Evolutionary conservation across 495 filamentous ascomycete species (phyloP).

Genomic region (Platismatia glauca): DNA sequence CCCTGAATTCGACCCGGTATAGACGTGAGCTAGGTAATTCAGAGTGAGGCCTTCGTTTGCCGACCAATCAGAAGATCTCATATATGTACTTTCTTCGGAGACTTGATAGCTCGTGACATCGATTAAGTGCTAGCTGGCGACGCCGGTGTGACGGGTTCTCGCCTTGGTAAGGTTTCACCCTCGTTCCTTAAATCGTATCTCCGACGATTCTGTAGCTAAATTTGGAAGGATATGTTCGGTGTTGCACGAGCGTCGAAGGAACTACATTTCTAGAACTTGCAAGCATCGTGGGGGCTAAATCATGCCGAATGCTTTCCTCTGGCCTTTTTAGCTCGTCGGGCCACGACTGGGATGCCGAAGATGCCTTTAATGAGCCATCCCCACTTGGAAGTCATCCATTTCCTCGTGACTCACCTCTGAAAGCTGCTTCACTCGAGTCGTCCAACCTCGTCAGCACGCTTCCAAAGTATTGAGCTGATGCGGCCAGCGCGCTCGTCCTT

Average conservation of each 20-base stretch:
- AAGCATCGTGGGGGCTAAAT: neutral
- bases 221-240: neutral
- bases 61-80: neutral
- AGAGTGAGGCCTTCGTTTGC: neutral
- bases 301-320: neutral
- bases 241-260: neutral
- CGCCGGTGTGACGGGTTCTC: neutral
- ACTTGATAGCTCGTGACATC: neutral
- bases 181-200: neutral
- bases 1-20: neutral
- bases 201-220: neutral
- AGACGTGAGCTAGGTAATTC: too few relatives aligned
- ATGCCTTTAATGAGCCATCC: neutral
- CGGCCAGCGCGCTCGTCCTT: neutral
- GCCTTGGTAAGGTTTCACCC: neutral
- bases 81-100: neutral
- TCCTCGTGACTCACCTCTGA: neutral
- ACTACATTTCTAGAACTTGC: too few relatives aligned
- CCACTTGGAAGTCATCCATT: neutral
- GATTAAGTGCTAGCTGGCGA: neutral
- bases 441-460: neutral
- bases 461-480: neutral
- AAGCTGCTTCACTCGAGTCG: neutral
- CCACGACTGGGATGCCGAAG: neutral
- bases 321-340: neutral